Conservation (phyloP, 2,329 filamentous ascomycete species). For the Grosmannia huntii region DNA sequence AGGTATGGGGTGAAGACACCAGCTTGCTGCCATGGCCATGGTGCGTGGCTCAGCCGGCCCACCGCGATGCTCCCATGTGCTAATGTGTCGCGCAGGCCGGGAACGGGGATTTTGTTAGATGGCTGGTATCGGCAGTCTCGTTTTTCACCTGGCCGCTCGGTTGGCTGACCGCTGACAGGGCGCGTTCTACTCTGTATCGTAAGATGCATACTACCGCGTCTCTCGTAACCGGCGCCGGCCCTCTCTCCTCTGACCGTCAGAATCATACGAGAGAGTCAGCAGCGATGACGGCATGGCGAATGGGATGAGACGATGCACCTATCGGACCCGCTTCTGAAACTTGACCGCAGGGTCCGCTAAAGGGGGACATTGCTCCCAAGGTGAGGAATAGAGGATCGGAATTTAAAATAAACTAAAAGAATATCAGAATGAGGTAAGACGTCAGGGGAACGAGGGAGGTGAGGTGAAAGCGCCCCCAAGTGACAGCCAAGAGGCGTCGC, state of each 20-base stretch:
- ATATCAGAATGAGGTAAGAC: not conserved
- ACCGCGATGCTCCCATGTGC: not conserved
- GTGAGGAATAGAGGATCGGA: not conserved
- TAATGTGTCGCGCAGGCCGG: not conserved
- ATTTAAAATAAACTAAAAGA: not conserved
- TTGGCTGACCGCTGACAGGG: not conserved
- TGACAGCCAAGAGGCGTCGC: not conserved
- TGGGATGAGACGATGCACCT: not conserved
- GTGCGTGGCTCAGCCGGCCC: not conserved
- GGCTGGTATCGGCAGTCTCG: not conserved
- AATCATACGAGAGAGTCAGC: not conserved
- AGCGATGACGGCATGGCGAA: not conserved
- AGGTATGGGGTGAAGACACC: not conserved
- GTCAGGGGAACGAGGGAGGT: not conserved
- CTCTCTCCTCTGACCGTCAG: too few relatives aligned
- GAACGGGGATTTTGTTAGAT: not conserved
- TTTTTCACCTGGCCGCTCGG: not conserved
- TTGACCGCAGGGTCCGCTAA: slow-evolving; percentile 1
- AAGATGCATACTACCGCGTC: too few relatives aligned
- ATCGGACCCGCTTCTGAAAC: not conserved
- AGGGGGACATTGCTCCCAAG: not conserved
- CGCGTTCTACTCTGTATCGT: too few relatives aligned
- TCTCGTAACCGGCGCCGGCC: too few relatives aligned
- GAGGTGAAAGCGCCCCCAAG: not conserved
- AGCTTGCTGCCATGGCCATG: not conserved